Base-by-base conservation (phyloP, 192 early-diverging fungal genomes). In the Fimicolochytrium jonesii region DNA sequence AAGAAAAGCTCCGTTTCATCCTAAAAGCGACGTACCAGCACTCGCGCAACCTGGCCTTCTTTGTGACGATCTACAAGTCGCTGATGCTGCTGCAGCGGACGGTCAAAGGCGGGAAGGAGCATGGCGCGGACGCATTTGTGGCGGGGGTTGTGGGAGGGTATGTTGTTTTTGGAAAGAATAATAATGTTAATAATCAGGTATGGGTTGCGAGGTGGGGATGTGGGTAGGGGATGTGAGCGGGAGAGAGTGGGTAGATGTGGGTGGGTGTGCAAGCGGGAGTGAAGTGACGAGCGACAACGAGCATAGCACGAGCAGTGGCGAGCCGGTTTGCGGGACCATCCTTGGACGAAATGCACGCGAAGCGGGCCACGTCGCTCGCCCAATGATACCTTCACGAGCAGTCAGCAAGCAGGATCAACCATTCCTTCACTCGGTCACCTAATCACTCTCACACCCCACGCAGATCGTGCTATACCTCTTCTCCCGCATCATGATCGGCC, bases 111-210 rank as follows among this genome's bases (percentile, higher is more conserved):
- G 82, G 77, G 43, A 92, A 92, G 66, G 88, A 95, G 70, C 73
- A 77, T 49, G 77, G 79, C 36, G 10, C 80, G 30, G 90, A 98
- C 71, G 77, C 93, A 13, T 98, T 98, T 70, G 47, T 95, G 31
- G 92, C 95, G 4, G 95, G 95, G 25, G 65, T 90, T 36, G 78
- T 95, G 29, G 93, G 95, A 9, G 93, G 93, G 4, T 95, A 93
- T 71, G 72, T 89, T 76, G 86, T 98, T 15, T 98, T 98, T 86
- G 91, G 92, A 32, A 87, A 93, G 56, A 93, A 96, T 68, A 96
- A 90, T 65, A 90, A 86, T 71, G 84, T 98, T 67, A 98, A 98
- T 75, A 88, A 95, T 66, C 95, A 98, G 84, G 89, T 92, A 76
- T 44, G 56, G 36, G 35, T 9, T 22, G 18, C 3, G 26, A n/a